Evolutionary conservation across 257 asterid species (phyloP).

Genomic region (Phtheirospermum japonicum): DNA sequence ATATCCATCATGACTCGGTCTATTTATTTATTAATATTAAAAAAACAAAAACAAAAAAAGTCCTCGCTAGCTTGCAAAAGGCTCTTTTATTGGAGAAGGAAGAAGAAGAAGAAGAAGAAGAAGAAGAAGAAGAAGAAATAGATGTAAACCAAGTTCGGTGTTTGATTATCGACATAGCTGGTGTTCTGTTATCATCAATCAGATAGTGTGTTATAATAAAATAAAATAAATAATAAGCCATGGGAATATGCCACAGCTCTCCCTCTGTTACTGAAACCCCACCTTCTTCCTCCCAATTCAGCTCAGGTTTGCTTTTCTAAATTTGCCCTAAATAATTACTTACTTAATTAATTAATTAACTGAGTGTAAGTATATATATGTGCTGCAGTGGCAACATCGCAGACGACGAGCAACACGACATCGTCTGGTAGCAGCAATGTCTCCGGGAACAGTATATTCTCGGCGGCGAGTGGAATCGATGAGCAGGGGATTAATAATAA

Average conservation of each 20-base stretch:
- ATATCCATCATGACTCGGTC: too few species aligned
- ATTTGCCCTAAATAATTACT: not conserved
- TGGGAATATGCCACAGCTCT: slow-evolving; percentile 45
- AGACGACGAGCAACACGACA: slow-evolving; percentile 25
- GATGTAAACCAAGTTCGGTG: too few species aligned
- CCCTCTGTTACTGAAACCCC: slow-evolving; percentile 38
- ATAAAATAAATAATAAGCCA: not conserved
- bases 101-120: too few species aligned
- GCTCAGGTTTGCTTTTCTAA: slow-evolving; percentile 33
- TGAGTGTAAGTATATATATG: too few species aligned
- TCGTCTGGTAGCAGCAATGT: slow-evolving; percentile 32
- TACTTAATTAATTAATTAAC: not conserved
- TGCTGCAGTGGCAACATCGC: slow-evolving; percentile 30
- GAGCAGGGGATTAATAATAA: not conserved
- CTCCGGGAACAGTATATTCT: slow-evolving; percentile 34
- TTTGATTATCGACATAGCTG: too few species aligned
- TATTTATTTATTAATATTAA: too few species aligned
- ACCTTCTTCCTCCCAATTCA: slow-evolving; percentile 10
- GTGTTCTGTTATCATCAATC: too few species aligned
- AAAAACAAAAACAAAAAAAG: too few species aligned
- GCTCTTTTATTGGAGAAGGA: too few species aligned
- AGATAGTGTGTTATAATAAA: too few species aligned
- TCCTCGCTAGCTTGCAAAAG: too few species aligned
- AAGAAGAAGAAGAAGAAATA: too few species aligned
- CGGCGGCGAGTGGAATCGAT: slow-evolving; percentile 32